Evolutionary conservation across 495 filamentous ascomycete species (phyloP).

Genomic region (Penicillium psychrofluorescens): DNA sequence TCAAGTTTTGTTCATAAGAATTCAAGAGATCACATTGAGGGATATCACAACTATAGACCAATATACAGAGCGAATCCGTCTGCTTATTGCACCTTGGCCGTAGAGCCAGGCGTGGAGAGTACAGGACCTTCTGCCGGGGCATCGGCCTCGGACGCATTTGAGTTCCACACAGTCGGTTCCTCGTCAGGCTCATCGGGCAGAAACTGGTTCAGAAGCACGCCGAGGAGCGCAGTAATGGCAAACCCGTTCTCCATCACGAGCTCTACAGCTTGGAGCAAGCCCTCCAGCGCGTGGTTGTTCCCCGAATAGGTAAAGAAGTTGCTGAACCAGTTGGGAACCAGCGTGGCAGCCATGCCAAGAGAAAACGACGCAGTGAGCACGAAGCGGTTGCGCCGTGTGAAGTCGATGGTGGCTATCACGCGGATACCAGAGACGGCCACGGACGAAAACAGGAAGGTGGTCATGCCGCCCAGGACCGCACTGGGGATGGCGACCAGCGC

Average conservation of each 20-base stretch:
- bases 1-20: too few species aligned
- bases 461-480: slow-evolving; percentile 85
- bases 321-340: slow-evolving; percentile 71
- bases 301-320: slow-evolving; percentile 71
- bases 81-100: too few species aligned
- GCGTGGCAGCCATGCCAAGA: slow-evolving; percentile 72
- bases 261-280: slow-evolving; percentile 76
- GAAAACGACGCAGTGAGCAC: slow-evolving; percentile 74
- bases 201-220: slow-evolving; percentile 65
- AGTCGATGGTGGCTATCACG: slow-evolving; percentile 71
- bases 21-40: too few species aligned
- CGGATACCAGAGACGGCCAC: slow-evolving; percentile 83
- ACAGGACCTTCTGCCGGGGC: not conserved
- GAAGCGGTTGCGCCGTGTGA: slow-evolving; percentile 82
- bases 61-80: too few species aligned
- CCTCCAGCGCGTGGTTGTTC: slow-evolving; percentile 60
- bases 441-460: slow-evolving; percentile 79
- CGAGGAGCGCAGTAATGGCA: slow-evolving; percentile 60
- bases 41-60: too few species aligned
- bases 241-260: slow-evolving; percentile 70
- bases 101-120: too few species aligned
- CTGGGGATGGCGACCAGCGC: slow-evolving; percentile 75
- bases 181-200: slow-evolving; percentile 69
- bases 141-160: slow-evolving; percentile 9
- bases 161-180: slow-evolving; percentile 25